phyloP scores from a whole-genome alignment of 192 early-diverging fungal genomes.

The Geranomyces michiganensis region DNA sequence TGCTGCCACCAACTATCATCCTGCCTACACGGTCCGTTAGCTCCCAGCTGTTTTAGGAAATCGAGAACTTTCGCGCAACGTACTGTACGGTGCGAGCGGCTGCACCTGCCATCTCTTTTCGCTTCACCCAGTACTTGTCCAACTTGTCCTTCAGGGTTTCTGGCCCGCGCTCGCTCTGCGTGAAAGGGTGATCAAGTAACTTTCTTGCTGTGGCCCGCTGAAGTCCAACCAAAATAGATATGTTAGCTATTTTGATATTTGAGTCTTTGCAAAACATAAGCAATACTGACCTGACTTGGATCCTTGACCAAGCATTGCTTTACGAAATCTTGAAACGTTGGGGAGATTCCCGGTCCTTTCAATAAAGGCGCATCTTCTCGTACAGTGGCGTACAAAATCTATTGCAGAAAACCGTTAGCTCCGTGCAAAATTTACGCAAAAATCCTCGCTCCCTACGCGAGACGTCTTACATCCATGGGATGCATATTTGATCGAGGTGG shows the following conservation, averaged over 20 bases:
- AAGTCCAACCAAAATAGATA: not conserved
- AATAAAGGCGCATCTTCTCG: conserved; percentile 23
- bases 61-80: not conserved
- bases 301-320: conserved; percentile 24
- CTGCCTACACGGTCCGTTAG: not conserved
- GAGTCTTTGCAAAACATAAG: too few relatives aligned
- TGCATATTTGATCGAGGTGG: conserved; percentile 57
- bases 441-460: conserved; percentile 49
- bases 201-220: conserved; percentile 84
- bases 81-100: conserved; percentile 9
- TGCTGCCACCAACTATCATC: conserved; percentile 33
- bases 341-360: conserved; percentile 15
- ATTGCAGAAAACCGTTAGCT: not conserved
- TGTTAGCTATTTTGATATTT: too few relatives aligned
- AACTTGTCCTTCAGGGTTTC: conserved; percentile 79
- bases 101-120: conserved; percentile 21
- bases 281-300: conserved; percentile 24
- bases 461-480: conserved; percentile 39
- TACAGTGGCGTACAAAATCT: conserved; percentile 34
- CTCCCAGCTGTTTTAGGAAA: not conserved
- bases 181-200: conserved; percentile 81
- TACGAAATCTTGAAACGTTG: conserved; percentile 33
- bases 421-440: conserved; percentile 42
- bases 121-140: conserved; percentile 42
- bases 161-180: conserved; percentile 72